These are phyloP conservation scores for Xerocomellus chrysenteron DNA, from an alignment of 768 basidiomycete genomes.

Conservation along the genomic window DNA sequence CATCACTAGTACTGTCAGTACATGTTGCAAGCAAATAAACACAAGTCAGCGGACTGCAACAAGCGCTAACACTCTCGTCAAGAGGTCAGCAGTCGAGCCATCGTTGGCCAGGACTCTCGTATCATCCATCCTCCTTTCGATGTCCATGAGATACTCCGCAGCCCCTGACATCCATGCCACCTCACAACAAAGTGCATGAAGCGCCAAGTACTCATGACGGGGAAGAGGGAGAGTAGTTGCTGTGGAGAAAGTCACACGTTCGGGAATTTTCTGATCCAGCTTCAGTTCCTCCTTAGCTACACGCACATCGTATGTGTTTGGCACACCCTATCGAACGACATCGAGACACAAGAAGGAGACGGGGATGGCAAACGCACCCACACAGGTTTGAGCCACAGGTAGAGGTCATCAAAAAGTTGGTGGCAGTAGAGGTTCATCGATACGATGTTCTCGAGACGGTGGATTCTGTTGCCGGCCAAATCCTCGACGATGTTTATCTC, in stretches of 20 bases:
- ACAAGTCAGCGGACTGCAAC: too few relatives aligned
- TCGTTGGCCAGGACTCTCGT: neutral
- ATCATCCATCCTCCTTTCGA: neutral
- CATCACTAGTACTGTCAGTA: too few relatives aligned
- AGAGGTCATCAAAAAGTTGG: neutral
- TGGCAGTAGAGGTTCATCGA: neutral
- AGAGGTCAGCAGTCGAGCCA: neutral
- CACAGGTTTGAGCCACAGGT: slow-evolving; percentile 1
- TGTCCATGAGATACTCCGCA: neutral
- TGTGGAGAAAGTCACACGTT: neutral
- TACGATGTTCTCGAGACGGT: neutral
- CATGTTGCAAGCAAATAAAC: too few relatives aligned
- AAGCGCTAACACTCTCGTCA: neutral
- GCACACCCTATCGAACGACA: neutral
- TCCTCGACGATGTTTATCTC: neutral
- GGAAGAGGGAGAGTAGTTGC: neutral
- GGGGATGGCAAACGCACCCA: neutral
- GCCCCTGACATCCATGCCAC: slow-evolving; percentile 1
- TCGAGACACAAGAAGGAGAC: too few relatives aligned
- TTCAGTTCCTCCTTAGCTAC: neutral
- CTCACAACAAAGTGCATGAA: slow-evolving; percentile 5
- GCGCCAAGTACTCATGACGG: neutral
- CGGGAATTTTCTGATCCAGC: neutral
- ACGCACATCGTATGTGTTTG: neutral
- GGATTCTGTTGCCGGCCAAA: neutral